Conservation (phyloP, 306 rosid genomes). For the Citrullus mucosospermus region DNA sequence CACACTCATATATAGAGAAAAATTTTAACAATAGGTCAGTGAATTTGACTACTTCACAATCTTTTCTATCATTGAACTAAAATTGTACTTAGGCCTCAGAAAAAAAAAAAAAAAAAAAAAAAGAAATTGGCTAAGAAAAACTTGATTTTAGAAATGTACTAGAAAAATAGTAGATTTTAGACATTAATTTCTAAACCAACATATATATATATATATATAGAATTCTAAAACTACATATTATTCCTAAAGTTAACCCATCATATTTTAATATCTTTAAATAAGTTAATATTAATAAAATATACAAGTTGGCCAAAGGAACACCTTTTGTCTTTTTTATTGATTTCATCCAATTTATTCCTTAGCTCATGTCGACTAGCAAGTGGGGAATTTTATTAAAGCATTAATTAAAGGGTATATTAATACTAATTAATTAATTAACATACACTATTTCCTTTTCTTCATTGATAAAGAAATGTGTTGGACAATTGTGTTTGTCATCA, state of each 20-base stretch:
- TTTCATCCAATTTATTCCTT: background rate
- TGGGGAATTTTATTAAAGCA: background rate
- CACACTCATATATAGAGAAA: too few species aligned
- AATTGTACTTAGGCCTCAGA: too few species aligned
- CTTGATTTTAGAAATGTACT: too few species aligned
- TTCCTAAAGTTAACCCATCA: background rate
- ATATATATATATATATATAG: too few species aligned
- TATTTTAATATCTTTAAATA: background rate
- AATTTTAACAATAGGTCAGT: too few species aligned
- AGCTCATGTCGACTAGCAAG: slow-evolving; percentile 1
- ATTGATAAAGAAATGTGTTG: background rate
- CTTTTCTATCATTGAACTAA: too few species aligned
- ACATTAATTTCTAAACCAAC: too few species aligned
- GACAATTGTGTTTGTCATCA: background rate
- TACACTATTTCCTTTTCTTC: background rate
- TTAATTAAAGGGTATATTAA: background rate
- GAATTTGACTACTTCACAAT: too few species aligned
- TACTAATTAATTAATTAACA: background rate
- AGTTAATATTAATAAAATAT: background rate
- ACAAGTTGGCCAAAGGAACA: background rate
- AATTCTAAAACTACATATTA: too few species aligned
- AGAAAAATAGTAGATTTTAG: too few species aligned
- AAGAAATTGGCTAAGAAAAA: too few species aligned
- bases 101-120: too few species aligned
- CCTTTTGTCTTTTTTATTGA: background rate